Evolutionary conservation across 768 basidiomycete genomes (phyloP), one percentile per base, ranked within the genome.

Genomic region (Phlegmacium glaucopus): DNA sequence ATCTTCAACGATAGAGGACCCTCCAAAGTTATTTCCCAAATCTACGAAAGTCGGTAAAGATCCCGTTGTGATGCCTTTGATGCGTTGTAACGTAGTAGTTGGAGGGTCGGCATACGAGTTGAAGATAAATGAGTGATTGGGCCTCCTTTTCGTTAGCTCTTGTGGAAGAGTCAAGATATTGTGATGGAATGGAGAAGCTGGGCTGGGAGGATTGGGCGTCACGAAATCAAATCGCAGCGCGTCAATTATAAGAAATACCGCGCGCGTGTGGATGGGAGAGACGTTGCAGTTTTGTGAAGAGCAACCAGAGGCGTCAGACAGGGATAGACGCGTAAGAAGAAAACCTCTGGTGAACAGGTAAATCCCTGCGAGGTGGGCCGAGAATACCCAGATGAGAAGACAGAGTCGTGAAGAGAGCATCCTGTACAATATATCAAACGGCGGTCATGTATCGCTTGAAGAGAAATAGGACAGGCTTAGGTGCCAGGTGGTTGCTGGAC

Each of bases 1-100:
- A 63, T 98, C 96, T 66, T 99, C 96, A 6, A 74, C 73, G 34
- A 96, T 88, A 0, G 83, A 81, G 2, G 87, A 85, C 0, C 82
- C 93, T 10, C 90, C 93, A 68, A 98, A 96, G 61, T 91, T 97
- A 35, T 82, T 83, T 6, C 94, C 92, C n/a, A 89, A 76, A 60
- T 98, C 95, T 34, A 97, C 80, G 60, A 99, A 97, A 0, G 95
- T 98, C 0, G 95, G 94, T 8, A 99, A 70, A 0, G 93, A 94
- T 8, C 95, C 96, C 0, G 96, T 97, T 0, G 93, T 96, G 35
- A 99, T 70, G 0, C 85, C 96, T 59, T 99, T 99, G 55, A 99
- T 84, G 2, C 96, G 80, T 63, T 98, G 96, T 32, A 98, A 76
- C 0, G 95, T 98, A 0, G 92, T 82, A 0, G 96, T 99, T 0